Conservation (phyloP, 179 eudicot genomes). For the Amaranthus tricolor region DNA sequence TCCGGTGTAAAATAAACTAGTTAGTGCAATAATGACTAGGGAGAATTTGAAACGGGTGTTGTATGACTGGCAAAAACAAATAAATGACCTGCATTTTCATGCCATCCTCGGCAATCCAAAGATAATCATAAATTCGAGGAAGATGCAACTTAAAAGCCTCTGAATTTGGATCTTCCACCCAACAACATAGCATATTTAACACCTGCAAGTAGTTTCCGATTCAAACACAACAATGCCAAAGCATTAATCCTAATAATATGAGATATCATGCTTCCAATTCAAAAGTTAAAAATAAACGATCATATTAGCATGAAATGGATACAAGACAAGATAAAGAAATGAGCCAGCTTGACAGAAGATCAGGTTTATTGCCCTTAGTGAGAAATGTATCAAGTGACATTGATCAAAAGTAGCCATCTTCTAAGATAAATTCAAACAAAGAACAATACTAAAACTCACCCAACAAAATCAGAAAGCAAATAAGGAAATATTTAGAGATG, state of each 20-base stretch:
- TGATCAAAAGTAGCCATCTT: too few species aligned
- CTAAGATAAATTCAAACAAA: neutral
- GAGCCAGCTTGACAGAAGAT: too few species aligned
- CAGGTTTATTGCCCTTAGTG: neutral
- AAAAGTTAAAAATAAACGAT: too few species aligned
- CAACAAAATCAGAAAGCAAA: neutral
- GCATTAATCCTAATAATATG: too few species aligned
- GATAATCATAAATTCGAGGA: conserved; percentile 50
- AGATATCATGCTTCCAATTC: too few species aligned
- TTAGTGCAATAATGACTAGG: neutral
- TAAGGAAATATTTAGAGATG: neutral
- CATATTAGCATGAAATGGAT: too few species aligned
- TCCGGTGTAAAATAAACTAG: conserved; percentile 2
- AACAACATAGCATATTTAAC: conserved; percentile 58
- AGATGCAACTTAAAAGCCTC: conserved; percentile 65
- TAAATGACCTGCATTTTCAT: conserved; percentile 54
- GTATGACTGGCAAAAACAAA: neutral
- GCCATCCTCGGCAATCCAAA: conserved; percentile 69
- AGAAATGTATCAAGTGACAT: neutral
- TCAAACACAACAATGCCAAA: neutral
- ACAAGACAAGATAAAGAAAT: too few species aligned
- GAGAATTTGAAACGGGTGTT: neutral
- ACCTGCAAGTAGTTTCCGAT: conserved; percentile 32
- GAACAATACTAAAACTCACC: neutral
- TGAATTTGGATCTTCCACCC: conserved; percentile 63